Base-by-base conservation (phyloP, 495 filamentous ascomycete genomes). In the Xylaria grammica region DNA sequence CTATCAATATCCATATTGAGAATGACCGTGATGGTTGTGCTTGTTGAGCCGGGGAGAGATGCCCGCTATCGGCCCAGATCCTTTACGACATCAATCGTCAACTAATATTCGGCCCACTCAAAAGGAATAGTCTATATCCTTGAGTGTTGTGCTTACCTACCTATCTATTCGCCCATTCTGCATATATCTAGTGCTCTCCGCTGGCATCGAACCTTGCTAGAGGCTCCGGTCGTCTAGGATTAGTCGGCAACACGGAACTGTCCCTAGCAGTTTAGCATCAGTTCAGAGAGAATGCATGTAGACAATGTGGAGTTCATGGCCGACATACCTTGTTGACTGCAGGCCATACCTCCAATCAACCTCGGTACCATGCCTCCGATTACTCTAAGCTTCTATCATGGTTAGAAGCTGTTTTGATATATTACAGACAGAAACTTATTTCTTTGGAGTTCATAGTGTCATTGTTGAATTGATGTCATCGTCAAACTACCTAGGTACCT, bases 1-100 rank as follows among this genome's bases (percentile, higher is more conserved):
- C 95, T 42, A 97, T 98, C 80, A 94, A 97, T 77, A 97, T 98
- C 74, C 90, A 96, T 78, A 86, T 97, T 62, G 92, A 96, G 78
- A 91, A 90, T 73, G 92, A 96, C 60, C 86, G 89, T 62, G 91
- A 95, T 72, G 93, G 95, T 49, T 99, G 95, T 78, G 87, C 93
- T 68, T 99, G 95, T 81, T 99, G 75, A 71, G 46, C 20, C 32
- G 51, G 20, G 46, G n/a, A 59, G n/a, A 19, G 7, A 45, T 20
- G 8, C 34, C 40, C 34, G n/a, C 32, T 0, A 50, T 48, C 24
- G 26, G 1, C 44, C 20, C 38, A 38, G 17, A 20, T 22, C 17
- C 42, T 44, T 24, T 45, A 42, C 24, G 44, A 57, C 17, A 44
- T n/a, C 32, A 27, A 24, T 4, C 20, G 9, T 2, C 27, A 38